Base-by-base conservation (phyloP, 331 rosid species). In the Acacia concinna region DNA sequence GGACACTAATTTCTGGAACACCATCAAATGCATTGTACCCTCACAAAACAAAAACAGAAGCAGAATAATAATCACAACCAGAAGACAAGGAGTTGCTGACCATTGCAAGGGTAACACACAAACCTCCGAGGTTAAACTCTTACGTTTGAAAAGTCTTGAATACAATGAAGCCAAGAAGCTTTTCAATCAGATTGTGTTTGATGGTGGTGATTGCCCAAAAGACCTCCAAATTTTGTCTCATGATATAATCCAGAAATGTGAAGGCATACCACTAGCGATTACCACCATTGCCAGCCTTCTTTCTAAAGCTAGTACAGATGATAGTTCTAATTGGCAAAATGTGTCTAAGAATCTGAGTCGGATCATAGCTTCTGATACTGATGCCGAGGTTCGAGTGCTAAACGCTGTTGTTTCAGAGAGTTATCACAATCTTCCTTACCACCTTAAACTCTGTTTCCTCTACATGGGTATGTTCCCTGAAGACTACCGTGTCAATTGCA, bases 241-340 rank as follows among this genome's bases (percentile, higher is more conserved):
- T n/a, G 35, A 59, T 1, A 78, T 83, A 35, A 76, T 78, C 12
- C 46, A 17, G 13, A 82, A 54, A 67, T 78, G 86, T n/a, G 75
- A 41, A 31, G 75, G 82, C 5, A 9, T 82, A n/a, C 86, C 86
- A n/a, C 52, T 82, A 35, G 86, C 82, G 31, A 73, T 78, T 78
- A 76, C 78, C n/a, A 71, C 79, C 47, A 54, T 56, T 11, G 73
- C 67, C 27, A 80, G 81, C 37, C 54, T 68, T 30, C 31, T 83
- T 38, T 83, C 83, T 8, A 74, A 73, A 6, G 75, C 69, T 25
- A 79, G 23, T 12, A 79, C 54, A 17, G 8, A 83, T 4, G 34
- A 21, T 21, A 17, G 27, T 11, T 68, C 49, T 14, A 78, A 75
- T 60, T 83, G 81, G 86, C 1, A 32, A 21, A 83, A 68, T 12